Conservation (phyloP, 2,329 filamentous ascomycete genomes). For the Davidsoniella eucalypti region DNA sequence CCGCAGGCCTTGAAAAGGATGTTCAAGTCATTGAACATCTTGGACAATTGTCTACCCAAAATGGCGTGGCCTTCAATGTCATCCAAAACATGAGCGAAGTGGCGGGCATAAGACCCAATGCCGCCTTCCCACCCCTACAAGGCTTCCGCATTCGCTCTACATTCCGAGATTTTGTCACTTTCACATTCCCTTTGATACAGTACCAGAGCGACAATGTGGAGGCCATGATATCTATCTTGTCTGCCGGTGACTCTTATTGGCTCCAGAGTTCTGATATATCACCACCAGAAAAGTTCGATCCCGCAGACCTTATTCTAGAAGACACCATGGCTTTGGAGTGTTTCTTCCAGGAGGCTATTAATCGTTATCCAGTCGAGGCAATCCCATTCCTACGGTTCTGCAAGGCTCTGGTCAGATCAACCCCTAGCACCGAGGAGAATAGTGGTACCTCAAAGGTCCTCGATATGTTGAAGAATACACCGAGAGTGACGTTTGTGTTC, state of each 20-base stretch:
- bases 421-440: neutral
- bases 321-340: constrained; percentile 36
- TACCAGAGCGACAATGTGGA: constrained; percentile 58
- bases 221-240: constrained; percentile 48
- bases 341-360: constrained; percentile 13
- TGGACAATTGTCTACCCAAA: constrained; percentile 30
- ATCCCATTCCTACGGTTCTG: constrained; percentile 21
- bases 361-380: constrained; percentile 25
- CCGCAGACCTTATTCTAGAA: constrained; percentile 29
- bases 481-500: constrained; percentile 63
- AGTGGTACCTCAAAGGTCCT: constrained; percentile 27
- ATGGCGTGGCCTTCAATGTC: constrained; percentile 36
- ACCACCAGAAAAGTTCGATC: constrained; percentile 16
- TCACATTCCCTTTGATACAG: constrained; percentile 47
- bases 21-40: constrained; percentile 34
- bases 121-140: constrained; percentile 36
- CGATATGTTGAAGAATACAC: constrained; percentile 49
- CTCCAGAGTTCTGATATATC: neutral
- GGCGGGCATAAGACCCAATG: constrained; percentile 28
- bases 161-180: constrained; percentile 55
- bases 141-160: constrained; percentile 45
- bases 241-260: constrained; percentile 18
- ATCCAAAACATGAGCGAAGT: constrained; percentile 33
- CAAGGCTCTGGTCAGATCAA: constrained; percentile 19
- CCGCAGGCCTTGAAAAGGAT: constrained; percentile 33